Base-by-base conservation (phyloP, 257 asterid genomes). In the Jacaranda copaia region DNA sequence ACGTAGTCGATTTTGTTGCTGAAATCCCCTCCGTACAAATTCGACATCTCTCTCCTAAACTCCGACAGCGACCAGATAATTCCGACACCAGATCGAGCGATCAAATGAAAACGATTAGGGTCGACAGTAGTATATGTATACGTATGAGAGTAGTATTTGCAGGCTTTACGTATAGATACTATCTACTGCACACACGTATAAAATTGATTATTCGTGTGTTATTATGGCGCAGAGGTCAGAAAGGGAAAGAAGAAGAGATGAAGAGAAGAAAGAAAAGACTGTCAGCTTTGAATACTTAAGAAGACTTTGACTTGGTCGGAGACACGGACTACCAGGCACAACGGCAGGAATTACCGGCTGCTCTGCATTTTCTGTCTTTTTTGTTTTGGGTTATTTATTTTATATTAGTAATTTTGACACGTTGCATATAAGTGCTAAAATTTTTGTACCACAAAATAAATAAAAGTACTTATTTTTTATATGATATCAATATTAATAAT, bases 1-100 rank as follows among this genome's bases (percentile, higher is more conserved):
- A 92, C 94, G 77, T 89, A 92, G 70, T 92, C 97, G 25, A 92
- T 83, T 52, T 88, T 88, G 89, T 82, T 89, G 77, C 86, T 84
- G 76, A 82, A 84, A 56, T 78, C 91, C 10, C 96, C 96, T 39
- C 89, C 87, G 46, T 84, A 83, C 52, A 82, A 70, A 70, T 76
- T 84, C 82, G 93, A 79, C 96, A 90, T 90, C 72, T 56, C 81
- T 6, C 12, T 25, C 32, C 60, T 11, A 53, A 49, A 19, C 9
- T 5, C 15, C 55, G 4, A 40, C 36, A 19, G 51, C 56, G 55
- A 18, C 18, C 68, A 14, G 7, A 72, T 39, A 40, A 6, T n/a
- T 32, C 72, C 58, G 36, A 36, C 36, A 60, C 74, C 25, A 36
- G 71, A 56, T 45, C 79, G 19, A 32, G 5, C 63, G 42, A 63